phyloP scores from a whole-genome alignment of 371 early-diverging fungal genomes.

The Batkoa obscura region DNA sequence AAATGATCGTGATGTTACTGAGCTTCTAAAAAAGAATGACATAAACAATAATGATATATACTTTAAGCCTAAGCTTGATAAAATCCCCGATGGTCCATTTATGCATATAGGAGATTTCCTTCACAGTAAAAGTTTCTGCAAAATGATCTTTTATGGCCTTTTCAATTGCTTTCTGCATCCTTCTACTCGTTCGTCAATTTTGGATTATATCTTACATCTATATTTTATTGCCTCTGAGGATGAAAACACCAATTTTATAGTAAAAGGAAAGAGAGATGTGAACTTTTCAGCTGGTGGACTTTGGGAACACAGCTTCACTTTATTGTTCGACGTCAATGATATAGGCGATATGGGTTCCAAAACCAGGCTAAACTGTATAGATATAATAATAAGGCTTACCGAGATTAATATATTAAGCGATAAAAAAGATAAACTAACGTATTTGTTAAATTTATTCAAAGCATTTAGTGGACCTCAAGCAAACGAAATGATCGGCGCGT shows the following conservation, averaged over 20 bases:
- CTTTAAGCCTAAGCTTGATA: conserved; percentile 33
- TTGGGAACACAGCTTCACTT: neutral
- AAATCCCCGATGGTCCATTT: conserved; percentile 43
- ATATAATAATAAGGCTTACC: neutral
- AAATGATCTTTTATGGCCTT: conserved; percentile 51
- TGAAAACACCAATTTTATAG: conserved; percentile 17
- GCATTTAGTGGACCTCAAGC: neutral
- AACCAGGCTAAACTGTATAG: neutral
- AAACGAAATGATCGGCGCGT: neutral
- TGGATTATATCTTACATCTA: conserved; percentile 53
- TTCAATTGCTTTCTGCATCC: too few species aligned
- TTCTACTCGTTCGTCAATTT: conserved; percentile 12
- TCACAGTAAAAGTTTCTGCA: conserved; percentile 30
- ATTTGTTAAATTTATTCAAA: neutral
- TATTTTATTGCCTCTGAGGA: conserved; percentile 49
- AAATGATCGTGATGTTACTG: conserved; percentile 33
- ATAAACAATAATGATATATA: conserved; percentile 10
- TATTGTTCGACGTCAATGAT: neutral
- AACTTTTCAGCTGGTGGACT: neutral
- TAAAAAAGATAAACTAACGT: neutral
- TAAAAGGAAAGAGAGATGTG: neutral
- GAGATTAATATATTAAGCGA: too few species aligned
- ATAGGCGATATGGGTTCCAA: neutral
- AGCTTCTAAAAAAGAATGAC: conserved; percentile 11
- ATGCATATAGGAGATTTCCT: conserved; percentile 35